Base-by-base conservation (phyloP, 805 yeast genomes). In the Metschnikowia borealis region DNA sequence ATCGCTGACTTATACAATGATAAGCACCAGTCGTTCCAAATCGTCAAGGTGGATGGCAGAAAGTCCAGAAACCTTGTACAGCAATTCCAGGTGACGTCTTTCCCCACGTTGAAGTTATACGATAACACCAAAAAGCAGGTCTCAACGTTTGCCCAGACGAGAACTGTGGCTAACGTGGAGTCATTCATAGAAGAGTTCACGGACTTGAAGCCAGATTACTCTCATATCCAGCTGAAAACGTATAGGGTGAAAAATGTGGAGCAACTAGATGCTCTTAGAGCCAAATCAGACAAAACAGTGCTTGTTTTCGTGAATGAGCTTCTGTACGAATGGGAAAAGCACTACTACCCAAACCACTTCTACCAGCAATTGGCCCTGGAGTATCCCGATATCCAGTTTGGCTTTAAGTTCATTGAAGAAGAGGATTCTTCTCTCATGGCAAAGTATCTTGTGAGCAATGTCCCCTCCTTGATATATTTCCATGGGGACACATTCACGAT, bases 81-180 rank as follows among this genome's bases (percentile, higher is more conserved):
- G 33, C 61, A 73, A 44, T 79, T 80, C 51, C 57, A 60, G 14
- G 66, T 82, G 3, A 52, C 56, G 10, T 71, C 70, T 17, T 83
- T 69, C 59, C 88, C 88, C 1, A 67, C 77, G 0, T 50, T 83
- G 45, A 72, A 74, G 55, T 58, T 82, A 33, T 74, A 78, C 52
- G 63, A 74, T 33, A 66, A 68, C 44, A 65, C 66, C 38, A 77
- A 79, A 1, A 73, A 70, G 44, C 64, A 68, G 48, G 66, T 77
- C 4, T 69, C 65, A 0, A 62, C 67, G 1, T 81, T 68, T 57
- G 57, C 59, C 1, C 72, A 69, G 8, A 32, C 36, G 17, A 44
- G 60, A 21, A 50, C 49, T 46, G 50, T 55, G 4, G 54, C 46
- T 10, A 53, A 52, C 33, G 23, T 57, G 26, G 50, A 45, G 17